Evolutionary conservation across 768 basidiomycete species (phyloP).

Genomic region (Hortiboletus campestris): DNA sequence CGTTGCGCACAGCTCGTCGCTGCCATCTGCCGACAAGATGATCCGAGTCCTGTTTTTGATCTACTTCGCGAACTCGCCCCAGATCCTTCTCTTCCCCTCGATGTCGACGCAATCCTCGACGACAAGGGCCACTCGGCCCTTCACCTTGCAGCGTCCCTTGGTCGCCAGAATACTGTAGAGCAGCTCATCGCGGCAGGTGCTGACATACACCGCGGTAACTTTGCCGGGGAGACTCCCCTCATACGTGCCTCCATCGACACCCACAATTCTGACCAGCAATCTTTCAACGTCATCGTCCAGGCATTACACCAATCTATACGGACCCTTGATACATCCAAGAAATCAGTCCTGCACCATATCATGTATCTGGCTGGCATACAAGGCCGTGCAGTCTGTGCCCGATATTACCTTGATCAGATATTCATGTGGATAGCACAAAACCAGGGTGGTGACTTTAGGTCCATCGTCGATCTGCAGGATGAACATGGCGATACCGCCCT

Average conservation of each 20-base stretch:
- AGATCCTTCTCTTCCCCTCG: conserved; percentile 37
- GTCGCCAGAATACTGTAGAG: conserved; percentile 62
- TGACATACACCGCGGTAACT: conserved; percentile 89
- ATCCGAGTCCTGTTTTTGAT: conserved; percentile 59
- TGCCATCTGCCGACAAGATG: conserved; percentile 67
- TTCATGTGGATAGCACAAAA: conserved; percentile 82
- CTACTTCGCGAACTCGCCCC: conserved; percentile 63
- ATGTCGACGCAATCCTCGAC: conserved; percentile 85
- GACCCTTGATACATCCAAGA: conserved; percentile 83
- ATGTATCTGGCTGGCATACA: conserved; percentile 89
- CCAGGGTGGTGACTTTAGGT: conserved; percentile 72
- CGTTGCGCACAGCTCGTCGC: conserved; percentile 63
- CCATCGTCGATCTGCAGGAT: conserved; percentile 88
- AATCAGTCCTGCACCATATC: conserved; percentile 89
- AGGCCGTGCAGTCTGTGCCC: conserved; percentile 77
- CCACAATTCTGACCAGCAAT: conserved; percentile 76
- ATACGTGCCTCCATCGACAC: conserved; percentile 90
- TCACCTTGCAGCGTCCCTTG: conserved; percentile 89
- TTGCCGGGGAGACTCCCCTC: conserved; percentile 90
- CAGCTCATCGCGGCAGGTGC: conserved; percentile 76
- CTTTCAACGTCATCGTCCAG: conserved; percentile 65
- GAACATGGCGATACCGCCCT: conserved; percentile 94
- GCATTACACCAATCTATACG: conserved; percentile 72
- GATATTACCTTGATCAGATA: conserved; percentile 90
- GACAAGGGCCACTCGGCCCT: conserved; percentile 93